Evolutionary conservation across 225 moss, liverwort and hornwort species (phyloP), one percentile per base, ranked within the genome.

Genomic region (Thuidium tamariscinum): DNA sequence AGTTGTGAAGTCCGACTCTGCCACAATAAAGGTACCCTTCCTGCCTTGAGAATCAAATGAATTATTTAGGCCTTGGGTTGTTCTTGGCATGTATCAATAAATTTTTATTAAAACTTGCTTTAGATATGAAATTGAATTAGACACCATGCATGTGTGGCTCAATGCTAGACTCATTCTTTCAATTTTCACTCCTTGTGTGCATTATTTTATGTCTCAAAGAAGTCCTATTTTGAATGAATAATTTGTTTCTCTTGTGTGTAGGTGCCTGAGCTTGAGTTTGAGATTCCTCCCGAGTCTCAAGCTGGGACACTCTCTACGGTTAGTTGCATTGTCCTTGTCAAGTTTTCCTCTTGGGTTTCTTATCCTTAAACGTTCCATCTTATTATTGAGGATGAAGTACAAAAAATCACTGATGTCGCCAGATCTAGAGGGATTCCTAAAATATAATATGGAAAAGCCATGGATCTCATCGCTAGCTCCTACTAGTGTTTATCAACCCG

Each of bases 1-100:
- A 91, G 95, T 97, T 90, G 95, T 97, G 82, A 97, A 97, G 90
- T 95, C 97, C 27, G 94, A 97, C 79, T 90, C 90, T 79, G 95
- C 95, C 66, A 92, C 93, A 71, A 94, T 97, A 77, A 95, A 90
- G 95, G 95, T 96, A 88, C 41, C 26, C 52, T 65, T 66, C 78
- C 29, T 84, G 34, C 60, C 76, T 54, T 3, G 26, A 80, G 32
- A 56, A 54, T 61, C 5, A 63, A 21, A 63, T 86, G 68, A 41
- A 62, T n/a, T 18, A 80, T 52, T 51, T 10, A 67, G 46, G 60
- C 30, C 42, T 83, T 80, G 37, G 65, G 61, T 57, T 89, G 61
- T 81, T 46, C 27, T 13, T 72, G 84, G 77, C 87, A 76, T 57
- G 15, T 34, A 56, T 57, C 22, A 65, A 44, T 77, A 48, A 60